phyloP scores from a whole-genome alignment of 2,329 filamentous ascomycete genomes.

The Phaeomoniella chlamydospora region DNA sequence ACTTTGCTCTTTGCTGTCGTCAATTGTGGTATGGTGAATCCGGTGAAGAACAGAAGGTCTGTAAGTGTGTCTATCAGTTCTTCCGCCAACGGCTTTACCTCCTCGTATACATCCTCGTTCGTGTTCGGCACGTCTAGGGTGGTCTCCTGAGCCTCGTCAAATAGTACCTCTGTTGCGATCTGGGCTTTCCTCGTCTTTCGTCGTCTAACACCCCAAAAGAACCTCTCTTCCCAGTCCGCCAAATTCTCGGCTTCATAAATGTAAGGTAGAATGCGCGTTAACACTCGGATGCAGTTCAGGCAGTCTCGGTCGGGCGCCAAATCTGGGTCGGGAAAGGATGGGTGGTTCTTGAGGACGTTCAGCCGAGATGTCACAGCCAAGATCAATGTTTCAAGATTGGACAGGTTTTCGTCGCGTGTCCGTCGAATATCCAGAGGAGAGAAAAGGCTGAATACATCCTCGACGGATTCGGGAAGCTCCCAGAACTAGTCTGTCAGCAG shows the following conservation, averaged over 20 bases:
- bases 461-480: conserved; percentile 88
- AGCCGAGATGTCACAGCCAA: conserved; percentile 72
- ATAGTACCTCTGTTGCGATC: conserved; percentile 62
- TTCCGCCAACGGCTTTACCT: conserved; percentile 76
- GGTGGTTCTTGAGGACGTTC: conserved; percentile 70
- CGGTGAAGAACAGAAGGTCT: conserved; percentile 81
- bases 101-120: conserved; percentile 54
- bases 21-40: conserved; percentile 68
- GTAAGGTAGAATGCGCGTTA: conserved; percentile 81
- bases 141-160: conserved; percentile 55
- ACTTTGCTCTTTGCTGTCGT: conserved; percentile 63
- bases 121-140: conserved; percentile 26
- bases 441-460: conserved; percentile 95
- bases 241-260: conserved; percentile 81
- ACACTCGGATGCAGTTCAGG: conserved; percentile 86
- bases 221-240: conserved; percentile 73
- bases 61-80: conserved; percentile 82
- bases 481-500: conserved; percentile 55
- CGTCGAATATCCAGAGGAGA: conserved; percentile 77
- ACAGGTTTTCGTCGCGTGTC: conserved; percentile 68
- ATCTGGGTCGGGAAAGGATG: conserved; percentile 77
- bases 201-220: conserved; percentile 74
- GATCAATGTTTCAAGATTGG: conserved; percentile 81
- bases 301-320: conserved; percentile 71
- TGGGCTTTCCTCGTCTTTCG: conserved; percentile 55